Conservation (phyloP, 306 rosid genomes). For the Lathyrus oleraceus region DNA sequence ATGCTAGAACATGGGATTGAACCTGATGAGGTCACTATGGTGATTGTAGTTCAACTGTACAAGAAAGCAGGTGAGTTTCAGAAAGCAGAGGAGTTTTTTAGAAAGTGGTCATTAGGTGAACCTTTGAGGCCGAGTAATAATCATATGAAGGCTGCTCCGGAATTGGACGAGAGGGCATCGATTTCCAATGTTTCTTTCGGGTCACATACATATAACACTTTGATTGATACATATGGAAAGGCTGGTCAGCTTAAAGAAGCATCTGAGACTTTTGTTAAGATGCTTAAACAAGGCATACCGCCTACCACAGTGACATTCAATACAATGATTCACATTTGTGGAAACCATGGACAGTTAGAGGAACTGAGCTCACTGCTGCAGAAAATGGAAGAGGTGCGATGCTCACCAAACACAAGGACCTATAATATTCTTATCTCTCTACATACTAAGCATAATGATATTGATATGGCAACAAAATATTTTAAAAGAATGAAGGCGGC, state of each 20-base stretch:
- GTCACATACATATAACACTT: constrained; percentile 78
- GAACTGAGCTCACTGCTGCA: constrained; percentile 67
- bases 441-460: constrained; percentile 63
- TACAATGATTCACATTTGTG: constrained; percentile 92
- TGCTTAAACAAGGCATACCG: constrained; percentile 78
- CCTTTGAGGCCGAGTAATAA: constrained; percentile 37
- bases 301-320: constrained; percentile 91
- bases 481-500: constrained; percentile 66
- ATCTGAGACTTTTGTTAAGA: constrained; percentile 62
- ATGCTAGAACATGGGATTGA: constrained; percentile 75
- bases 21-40: constrained; percentile 96
- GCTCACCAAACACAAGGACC: constrained; percentile 81
- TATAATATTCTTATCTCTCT: constrained; percentile 77
- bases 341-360: constrained; percentile 72
- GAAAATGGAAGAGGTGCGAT: constrained; percentile 82
- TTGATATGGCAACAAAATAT: constrained; percentile 63
- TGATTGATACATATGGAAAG: constrained; percentile 88
- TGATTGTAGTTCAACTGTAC: constrained; percentile 81
- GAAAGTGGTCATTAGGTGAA: constrained; percentile 66
- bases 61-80: constrained; percentile 80
- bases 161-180: constrained; percentile 24
- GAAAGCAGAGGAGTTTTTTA: constrained; percentile 79
- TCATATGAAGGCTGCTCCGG: constrained; percentile 16
- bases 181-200: constrained; percentile 46
- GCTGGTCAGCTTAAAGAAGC: constrained; percentile 87